Conservation (phyloP, 140 eudicot species). For the Flaveria floridana region DNA sequence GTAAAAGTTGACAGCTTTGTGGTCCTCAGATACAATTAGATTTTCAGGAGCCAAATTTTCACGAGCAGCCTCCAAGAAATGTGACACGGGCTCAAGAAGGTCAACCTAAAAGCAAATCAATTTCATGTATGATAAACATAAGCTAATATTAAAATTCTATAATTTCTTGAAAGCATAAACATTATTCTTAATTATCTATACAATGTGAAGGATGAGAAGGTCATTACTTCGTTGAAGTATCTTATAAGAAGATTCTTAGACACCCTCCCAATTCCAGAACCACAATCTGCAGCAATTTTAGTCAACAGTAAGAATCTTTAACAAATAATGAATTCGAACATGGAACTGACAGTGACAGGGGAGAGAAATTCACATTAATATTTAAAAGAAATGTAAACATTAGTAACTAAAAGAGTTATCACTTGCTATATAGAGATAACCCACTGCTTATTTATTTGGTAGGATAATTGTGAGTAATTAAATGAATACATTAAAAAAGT, state of each 20-base stretch:
- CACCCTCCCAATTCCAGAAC: conserved; percentile 94
- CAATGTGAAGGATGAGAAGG: neutral
- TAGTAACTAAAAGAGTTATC: neutral
- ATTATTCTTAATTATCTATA: conserved; percentile 6
- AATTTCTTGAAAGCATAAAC: conserved; percentile 8
- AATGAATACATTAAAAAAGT: neutral
- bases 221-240: conserved; percentile 82
- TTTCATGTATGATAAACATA: conserved; percentile 13
- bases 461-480: neutral
- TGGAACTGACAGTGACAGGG: conserved; percentile 1
- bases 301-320: conserved; percentile 23
- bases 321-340: neutral
- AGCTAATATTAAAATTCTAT: conserved; percentile 3
- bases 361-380: neutral
- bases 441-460: neutral
- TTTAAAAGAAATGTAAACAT: neutral
- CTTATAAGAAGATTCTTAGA: conserved; percentile 91
- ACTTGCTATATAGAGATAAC: conserved; percentile 1
- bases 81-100: conserved; percentile 97
- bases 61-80: conserved; percentile 88
- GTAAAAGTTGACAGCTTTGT: conserved; percentile 78
- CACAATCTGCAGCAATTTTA: conserved; percentile 74
- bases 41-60: conserved; percentile 64
- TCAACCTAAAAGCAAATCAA: conserved; percentile 60
- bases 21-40: conserved; percentile 49